A percentile compares a stretch with the other conserved stretches of the same genome.
Evolutionary conservation across 495 filamentous ascomycete species (phyloP).

Genomic region (Neurospora intermedia): DNA sequence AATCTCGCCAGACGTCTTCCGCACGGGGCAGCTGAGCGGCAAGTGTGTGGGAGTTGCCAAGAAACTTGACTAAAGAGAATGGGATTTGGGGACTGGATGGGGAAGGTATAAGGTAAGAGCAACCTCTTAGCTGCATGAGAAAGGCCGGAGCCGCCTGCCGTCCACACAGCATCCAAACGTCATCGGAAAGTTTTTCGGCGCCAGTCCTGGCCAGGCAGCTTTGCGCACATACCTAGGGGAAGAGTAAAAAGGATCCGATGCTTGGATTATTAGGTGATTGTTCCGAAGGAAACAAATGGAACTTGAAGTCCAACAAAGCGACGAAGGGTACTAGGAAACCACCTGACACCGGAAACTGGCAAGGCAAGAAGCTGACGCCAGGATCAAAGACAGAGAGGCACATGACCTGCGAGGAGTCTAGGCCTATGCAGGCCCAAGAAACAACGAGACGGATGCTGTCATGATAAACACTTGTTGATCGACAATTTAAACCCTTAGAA

Average conservation of each 20-base stretch:
- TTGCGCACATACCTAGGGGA: background rate
- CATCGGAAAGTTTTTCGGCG: background rate
- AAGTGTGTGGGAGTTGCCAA: background rate
- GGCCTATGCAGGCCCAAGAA: background rate
- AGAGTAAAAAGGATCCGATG: background rate
- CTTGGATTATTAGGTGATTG: background rate
- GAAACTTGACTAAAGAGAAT: background rate
- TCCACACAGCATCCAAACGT: background rate
- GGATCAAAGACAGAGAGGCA: background rate
- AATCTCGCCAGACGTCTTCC: background rate
- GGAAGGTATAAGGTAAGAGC: slow-evolving; percentile 26
- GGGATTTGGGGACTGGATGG: slow-evolving; percentile 9
- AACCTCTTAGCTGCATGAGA: slow-evolving; percentile 24
- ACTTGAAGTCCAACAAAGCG: background rate
- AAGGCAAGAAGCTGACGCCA: background rate
- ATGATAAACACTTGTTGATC: background rate
- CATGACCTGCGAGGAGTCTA: background rate
- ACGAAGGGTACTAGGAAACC: background rate
- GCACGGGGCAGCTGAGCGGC: background rate
- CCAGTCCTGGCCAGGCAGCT: background rate
- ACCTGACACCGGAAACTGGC: background rate
- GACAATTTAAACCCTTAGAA: background rate
- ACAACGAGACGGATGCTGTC: background rate
- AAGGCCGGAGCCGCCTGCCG: slow-evolving; percentile 9
- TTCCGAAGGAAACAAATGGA: background rate